Conservation (phyloP, 768 basidiomycete species). For the Podaxis carcinomalis region DNA sequence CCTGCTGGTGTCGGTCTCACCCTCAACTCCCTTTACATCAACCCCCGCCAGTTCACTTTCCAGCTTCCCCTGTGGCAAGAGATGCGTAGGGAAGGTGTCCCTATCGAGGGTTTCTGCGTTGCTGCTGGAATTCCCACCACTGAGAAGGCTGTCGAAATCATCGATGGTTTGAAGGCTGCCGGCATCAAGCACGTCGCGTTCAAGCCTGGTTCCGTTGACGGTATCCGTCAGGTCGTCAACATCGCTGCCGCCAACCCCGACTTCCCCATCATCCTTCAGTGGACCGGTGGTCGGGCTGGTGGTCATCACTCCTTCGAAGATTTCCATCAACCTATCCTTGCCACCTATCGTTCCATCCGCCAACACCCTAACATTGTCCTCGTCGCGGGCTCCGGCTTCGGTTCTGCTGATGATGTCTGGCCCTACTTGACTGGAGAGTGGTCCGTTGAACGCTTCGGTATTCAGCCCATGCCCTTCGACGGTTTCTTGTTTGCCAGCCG, state of each 20-base stretch:
- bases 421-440: slow-evolving; percentile 97
- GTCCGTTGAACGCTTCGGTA: slow-evolving; percentile 75
- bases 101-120: slow-evolving; percentile 98
- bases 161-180: slow-evolving; percentile 69
- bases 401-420: slow-evolving; percentile 92
- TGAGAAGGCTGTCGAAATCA: slow-evolving; percentile 97
- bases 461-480: slow-evolving; percentile 97
- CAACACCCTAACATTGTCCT: slow-evolving; percentile 85
- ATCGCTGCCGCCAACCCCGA: slow-evolving; percentile 92
- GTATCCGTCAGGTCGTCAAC: slow-evolving; percentile 94
- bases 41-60: slow-evolving; percentile 95
- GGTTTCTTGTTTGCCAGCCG: slow-evolving; percentile 95
- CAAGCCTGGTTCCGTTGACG: slow-evolving; percentile 98
- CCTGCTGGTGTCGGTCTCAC: slow-evolving; percentile 90
- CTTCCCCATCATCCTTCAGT: slow-evolving; percentile 97
- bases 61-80: slow-evolving; percentile 98
- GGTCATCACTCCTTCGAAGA: slow-evolving; percentile 99
- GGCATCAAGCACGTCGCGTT: slow-evolving; percentile 97
- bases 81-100: slow-evolving; percentile 92
- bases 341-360: slow-evolving; percentile 88
- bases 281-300: slow-evolving; percentile 98
- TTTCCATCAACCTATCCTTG: slow-evolving; percentile 92
- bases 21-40: slow-evolving; percentile 95
- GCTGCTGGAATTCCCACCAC: slow-evolving; percentile 96
- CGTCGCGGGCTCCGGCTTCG: slow-evolving; percentile 94